Conservation (phyloP, 2,329 filamentous ascomycete genomes). For the Curvularia spicifera region DNA sequence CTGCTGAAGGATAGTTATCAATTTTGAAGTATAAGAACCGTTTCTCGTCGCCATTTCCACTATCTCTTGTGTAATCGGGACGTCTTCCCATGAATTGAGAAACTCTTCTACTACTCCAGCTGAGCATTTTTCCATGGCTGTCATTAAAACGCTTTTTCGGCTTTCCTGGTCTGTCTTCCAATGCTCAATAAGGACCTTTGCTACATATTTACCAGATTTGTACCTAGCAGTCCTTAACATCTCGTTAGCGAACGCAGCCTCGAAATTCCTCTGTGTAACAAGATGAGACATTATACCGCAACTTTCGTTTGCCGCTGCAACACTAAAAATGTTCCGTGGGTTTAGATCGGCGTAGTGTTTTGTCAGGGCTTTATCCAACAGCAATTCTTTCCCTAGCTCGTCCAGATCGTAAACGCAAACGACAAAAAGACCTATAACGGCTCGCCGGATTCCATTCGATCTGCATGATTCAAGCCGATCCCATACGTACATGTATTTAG, state of each 20-base stretch:
- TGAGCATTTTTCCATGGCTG: too few relatives aligned
- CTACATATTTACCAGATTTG: too few relatives aligned
- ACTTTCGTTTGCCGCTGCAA: neutral
- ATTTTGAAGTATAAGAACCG: rapidly evolving
- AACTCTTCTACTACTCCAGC: neutral
- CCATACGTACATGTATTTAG: neutral
- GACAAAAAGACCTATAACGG: neutral
- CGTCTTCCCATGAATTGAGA: neutral
- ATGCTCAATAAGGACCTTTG: neutral
- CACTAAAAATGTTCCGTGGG: neutral
- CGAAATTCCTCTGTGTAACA: neutral
- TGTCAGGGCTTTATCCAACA: neutral
- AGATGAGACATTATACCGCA: neutral
- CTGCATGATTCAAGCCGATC: neutral
- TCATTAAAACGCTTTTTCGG: too few relatives aligned
- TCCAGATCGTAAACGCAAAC: neutral
- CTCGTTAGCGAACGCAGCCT: neutral
- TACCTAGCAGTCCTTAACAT: neutral
- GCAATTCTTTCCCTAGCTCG: neutral
- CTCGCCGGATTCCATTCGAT: neutral
- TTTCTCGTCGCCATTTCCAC: neutral
- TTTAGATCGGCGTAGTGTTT: neutral
- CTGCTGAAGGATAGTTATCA: neutral
- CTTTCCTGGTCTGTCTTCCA: neutral
- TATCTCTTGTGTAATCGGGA: neutral